Conservation (phyloP, 495 filamentous ascomycete species). For the Thermothielavioides terrestris region DNA sequence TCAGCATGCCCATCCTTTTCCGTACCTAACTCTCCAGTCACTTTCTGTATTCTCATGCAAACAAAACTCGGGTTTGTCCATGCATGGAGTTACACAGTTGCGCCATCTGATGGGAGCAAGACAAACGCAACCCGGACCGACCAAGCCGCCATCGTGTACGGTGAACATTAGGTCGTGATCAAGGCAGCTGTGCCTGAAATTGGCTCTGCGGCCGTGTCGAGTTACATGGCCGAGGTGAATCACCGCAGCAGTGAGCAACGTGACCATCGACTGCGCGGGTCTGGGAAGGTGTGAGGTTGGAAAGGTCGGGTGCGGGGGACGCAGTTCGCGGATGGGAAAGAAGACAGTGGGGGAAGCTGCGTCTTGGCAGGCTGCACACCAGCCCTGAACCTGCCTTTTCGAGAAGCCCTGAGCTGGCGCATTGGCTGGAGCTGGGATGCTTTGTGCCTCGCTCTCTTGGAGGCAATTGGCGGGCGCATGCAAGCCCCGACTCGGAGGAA, state of each 20-base stretch:
- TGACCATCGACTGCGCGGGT: no score
- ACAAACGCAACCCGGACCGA: not conserved
- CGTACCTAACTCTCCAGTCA: no score
- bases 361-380: not conserved
- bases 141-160: not conserved
- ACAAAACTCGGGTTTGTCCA: no score
- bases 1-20: no score
- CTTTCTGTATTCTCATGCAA: no score
- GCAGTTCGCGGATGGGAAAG: not conserved
- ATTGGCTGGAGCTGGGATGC: not conserved
- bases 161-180: not conserved
- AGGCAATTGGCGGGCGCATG: not conserved
- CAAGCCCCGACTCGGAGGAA: not conserved
- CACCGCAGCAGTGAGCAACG: no score
- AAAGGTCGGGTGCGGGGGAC: not conserved
- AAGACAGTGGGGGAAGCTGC: not conserved
- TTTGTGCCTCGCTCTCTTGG: not conserved
- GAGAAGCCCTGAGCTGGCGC: conserved; percentile 1
- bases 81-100: not conserved
- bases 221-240: conserved; percentile 6
- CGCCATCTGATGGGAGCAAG: not conserved
- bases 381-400: not conserved
- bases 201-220: conserved; percentile 5
- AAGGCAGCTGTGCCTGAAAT: not conserved
- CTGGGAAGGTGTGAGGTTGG: no score